A percentile compares a stretch with the other conserved stretches of the same genome.
Evolutionary conservation across 2,329 filamentous ascomycete species (phyloP).

Genomic region (Drechslerella dactyloides): DNA sequence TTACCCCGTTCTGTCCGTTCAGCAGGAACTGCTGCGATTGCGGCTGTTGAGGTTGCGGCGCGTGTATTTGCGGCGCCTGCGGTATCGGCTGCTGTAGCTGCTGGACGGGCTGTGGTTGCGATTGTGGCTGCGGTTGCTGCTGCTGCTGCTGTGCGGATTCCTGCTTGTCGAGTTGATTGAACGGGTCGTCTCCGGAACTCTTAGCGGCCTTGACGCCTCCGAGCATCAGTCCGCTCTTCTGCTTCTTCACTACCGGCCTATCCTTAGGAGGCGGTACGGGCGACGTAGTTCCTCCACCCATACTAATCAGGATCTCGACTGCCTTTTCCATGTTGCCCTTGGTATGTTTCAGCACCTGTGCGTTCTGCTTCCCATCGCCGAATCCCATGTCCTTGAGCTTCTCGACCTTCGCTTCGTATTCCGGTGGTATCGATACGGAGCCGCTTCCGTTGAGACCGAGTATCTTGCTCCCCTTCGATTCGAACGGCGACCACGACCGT

Average conservation of each 20-base stretch:
- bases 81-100: slow-evolving; percentile 13
- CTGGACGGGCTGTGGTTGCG: slow-evolving; percentile 52
- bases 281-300: slow-evolving; percentile 70
- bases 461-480: slow-evolving; percentile 53
- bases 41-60: slow-evolving; percentile 24
- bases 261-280: slow-evolving; percentile 58
- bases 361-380: slow-evolving; percentile 78
- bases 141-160: slow-evolving; percentile 58
- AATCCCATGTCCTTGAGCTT: slow-evolving; percentile 92
- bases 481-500: slow-evolving; percentile 43
- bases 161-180: slow-evolving; percentile 57
- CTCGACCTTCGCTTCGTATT: slow-evolving; percentile 68
- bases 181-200: slow-evolving; percentile 54
- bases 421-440: slow-evolving; percentile 51
- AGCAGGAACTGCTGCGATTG: slow-evolving; percentile 12
- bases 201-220: slow-evolving; percentile 50
- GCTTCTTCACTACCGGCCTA: slow-evolving; percentile 57
- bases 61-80: slow-evolving; percentile 16
- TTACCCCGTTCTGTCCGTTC: slow-evolving; percentile 37
- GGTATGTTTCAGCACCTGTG: slow-evolving; percentile 78
- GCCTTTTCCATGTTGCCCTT: slow-evolving; percentile 85
- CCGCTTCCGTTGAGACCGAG: slow-evolving; percentile 51
- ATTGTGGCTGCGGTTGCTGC: slow-evolving; percentile 53
- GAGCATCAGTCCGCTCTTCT: slow-evolving; percentile 42
- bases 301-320: slow-evolving; percentile 79